Base-by-base conservation (phyloP, 768 basidiomycete species). In the Leccinum incarnatum region DNA sequence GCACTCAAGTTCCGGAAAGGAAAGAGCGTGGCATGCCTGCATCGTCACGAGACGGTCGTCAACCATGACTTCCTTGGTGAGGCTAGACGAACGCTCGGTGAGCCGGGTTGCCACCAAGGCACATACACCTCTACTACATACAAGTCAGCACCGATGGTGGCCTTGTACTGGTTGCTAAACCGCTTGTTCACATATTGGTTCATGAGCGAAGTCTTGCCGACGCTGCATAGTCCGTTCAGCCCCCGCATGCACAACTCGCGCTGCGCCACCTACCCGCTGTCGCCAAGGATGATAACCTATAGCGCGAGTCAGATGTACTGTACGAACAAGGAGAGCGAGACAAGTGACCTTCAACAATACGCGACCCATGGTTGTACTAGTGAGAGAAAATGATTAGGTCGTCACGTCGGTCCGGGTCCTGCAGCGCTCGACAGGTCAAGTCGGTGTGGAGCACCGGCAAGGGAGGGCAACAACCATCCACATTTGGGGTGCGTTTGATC, bases 171-270 rank as follows among this genome's bases (percentile, higher is more conserved):
- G 78, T 95, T 97, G 75, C 91, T 94, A 77, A 98, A 99, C 62
- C 97, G 90, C 77, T 98, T 98, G 85, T 98, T 98, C 64, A 99
- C 97, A 79, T 97, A 98, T 78, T 99, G 97, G 80, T 98, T 98
- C 97, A 99, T 99, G 68, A 99, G 89, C 29, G 96, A 98, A 45
- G 97, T 98, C 89, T 98, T 98, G 46, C 95, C 96, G 74, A 98
- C 96, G 58, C 95, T 95, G 68, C 17, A 54, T 32, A 40, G 53
- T 58, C 27, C 57, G 40, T 48, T 17, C 52, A 32, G 25, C 30
- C 51, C 46, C 47, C 17, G 4, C 40, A 66, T 54, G 40, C 47
- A 42, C 30, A 37, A 27, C 23, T 53, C 30, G 36, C 52, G 30
- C 54, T 25, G 15, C 14, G 50, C 49, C 45, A 64, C 91, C 62